Evolutionary conservation across 257 asterid genomes (phyloP), one percentile per base, ranked within the genome.

Genomic region (Marsdenia floribunda): DNA sequence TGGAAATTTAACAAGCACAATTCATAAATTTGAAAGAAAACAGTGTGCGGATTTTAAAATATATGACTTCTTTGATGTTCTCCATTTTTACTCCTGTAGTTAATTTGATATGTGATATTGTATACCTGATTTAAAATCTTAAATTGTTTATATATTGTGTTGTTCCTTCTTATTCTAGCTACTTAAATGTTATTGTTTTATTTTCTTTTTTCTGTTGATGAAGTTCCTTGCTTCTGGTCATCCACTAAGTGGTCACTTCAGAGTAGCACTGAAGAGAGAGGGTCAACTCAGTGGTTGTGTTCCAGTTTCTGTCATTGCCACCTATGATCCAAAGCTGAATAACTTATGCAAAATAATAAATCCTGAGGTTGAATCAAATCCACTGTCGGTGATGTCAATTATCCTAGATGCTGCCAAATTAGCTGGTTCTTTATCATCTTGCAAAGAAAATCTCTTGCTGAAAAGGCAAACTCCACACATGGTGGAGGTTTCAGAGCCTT

Each of bases 231-330:
- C 90, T 47, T 82, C 89, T 79, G 82, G 75, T 71, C 91, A 92
- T 75, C 99, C 99, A 38, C 92, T 94, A 76, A 84, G 96, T 75
- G 87, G 92, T 77, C 99, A 94, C 90, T 87, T 92, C 83, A 84
- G 92, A 89, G 96, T 92, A 85, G 91, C 92, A 38, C 71, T 88
- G 82, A 86, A 75, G 75, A 85, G 93, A 81, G 87, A 84, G 61
- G 89, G 86, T 76, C 85, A 77, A 79, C 80, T 87, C 72, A 80
- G 70, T 76, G 96, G 96, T 50, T 89, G 79, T 77, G 77, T 90
- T 80, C 97, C 99, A 75, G 86, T 94, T 73, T 86, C 93, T 18
- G 97, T 85, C 37, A 83, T 94, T 78, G 90, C 93, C 53, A 74
- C 80, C 47, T 89, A 78, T 85, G 97, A 92, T 84, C 38, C 93